Evolutionary conservation across 1,284 basidiomycete species (phyloP), one percentile per base, ranked within the genome.

Genomic region (Ceratobasidium papillatum): DNA sequence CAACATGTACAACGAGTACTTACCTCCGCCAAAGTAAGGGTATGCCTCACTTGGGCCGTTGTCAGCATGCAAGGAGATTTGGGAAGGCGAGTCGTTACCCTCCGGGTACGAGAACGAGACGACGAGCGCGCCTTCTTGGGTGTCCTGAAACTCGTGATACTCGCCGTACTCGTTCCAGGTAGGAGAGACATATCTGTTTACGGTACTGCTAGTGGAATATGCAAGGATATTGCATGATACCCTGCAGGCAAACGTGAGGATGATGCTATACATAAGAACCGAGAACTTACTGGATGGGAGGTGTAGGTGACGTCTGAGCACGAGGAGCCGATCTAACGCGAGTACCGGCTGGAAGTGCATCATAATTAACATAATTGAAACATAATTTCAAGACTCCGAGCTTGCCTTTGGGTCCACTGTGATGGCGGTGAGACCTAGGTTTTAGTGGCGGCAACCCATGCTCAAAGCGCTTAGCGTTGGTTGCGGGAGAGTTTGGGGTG

Each of bases 391-490:
- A 43, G 41, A 8, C 41, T 8, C 7, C 17, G 41, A 43, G n/a
- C n/a, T n/a, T n/a, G n/a, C n/a, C n/a, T n/a, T n/a, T n/a, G n/a
- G n/a, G n/a, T 17, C 17, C 41, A 43, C 41, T 17, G 41, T 54
- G n/a, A 32, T 27, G 47, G n/a, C 11, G 58, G n/a, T 11, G 58
- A 11, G 25, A 38, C 34, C 22, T 68, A n/a, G 32, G 47, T 22
- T 34, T 34, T 12, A 68, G 64, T 9, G 64, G 64, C 49, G 51
- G 51, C 47, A 68, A 14, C 8, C 64, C 64, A 11, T 11, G 17
- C 14, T 47, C 64, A 41, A 68, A 68, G 47, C 51, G 64, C 49
- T 68, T 47, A 32, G 51, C 51, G 5, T 47, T 47, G 45, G 19
- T 9, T 11, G 8, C 4, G 8, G 45, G 45, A 11, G 7, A 12